Percentiles rank a stretch among this genome's conserved stretches.
phyloP scores from a whole-genome alignment of 495 filamentous ascomycete species.

The Durotheca rogersii region DNA sequence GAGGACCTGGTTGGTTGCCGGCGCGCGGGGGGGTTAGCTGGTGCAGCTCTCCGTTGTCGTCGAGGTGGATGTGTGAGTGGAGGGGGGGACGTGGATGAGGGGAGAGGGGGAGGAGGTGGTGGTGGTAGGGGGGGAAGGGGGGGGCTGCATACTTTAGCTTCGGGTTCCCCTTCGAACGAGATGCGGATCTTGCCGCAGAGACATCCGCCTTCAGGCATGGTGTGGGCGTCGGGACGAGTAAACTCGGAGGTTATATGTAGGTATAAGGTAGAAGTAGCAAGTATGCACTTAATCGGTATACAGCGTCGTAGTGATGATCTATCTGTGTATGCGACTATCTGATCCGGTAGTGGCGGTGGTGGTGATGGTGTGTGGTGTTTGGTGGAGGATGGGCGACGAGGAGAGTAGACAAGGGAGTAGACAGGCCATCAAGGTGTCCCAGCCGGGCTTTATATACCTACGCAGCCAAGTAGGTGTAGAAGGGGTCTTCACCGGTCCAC shows the following conservation, averaged over 20 bases:
- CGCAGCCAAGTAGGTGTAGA: not conserved
- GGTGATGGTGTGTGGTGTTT: no score
- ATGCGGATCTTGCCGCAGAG: conserved; percentile 44
- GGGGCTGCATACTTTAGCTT: conserved; percentile 28
- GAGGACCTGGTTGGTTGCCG: conserved; percentile 34
- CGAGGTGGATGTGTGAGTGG: no score
- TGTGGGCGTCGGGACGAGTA: conserved; percentile 10
- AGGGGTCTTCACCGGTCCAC: not conserved
- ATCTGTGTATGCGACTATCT: conserved; percentile 2
- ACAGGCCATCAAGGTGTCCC: conserved; percentile 13
- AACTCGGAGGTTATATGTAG: not conserved
- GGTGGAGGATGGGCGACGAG: no score
- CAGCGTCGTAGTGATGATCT: no score
- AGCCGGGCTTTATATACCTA: conserved; percentile 7
- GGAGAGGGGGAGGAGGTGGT: no score
- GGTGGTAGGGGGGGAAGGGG: not conserved
- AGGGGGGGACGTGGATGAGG: no score
- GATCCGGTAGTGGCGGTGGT: not conserved
- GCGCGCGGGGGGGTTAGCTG: no score
- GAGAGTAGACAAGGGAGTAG: no score
- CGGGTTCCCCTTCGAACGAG: conserved; percentile 36
- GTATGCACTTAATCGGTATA: no score
- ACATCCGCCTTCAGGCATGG: conserved; percentile 45
- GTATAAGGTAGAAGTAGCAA: not conserved
- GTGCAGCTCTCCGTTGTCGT: no score